Percentiles rank a stretch among this genome's conserved stretches.
phyloP scores from a whole-genome alignment of 306 rosid genomes.

The Cotoneaster glaucophyllus region DNA sequence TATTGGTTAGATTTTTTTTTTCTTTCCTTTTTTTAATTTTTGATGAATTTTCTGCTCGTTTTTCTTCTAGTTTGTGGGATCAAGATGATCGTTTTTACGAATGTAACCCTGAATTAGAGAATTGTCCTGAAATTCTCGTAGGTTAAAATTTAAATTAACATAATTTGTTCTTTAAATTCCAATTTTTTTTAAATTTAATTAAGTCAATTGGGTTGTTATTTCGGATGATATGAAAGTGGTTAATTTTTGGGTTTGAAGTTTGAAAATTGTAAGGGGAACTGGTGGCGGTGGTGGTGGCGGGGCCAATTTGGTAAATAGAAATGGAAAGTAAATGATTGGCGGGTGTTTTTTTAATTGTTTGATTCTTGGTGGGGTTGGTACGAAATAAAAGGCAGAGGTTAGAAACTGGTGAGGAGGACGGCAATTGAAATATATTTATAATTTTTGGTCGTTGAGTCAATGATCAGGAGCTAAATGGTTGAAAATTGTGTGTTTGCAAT shows the following conservation, averaged over 20 bases:
- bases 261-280: background rate
- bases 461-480: background rate
- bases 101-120: constrained; percentile 17
- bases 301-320: constrained; percentile 5
- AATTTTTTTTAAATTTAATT: background rate
- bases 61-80: constrained; percentile 1
- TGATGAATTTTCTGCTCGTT: background rate
- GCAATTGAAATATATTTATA: background rate
- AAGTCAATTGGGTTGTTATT: background rate
- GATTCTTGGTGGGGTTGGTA: constrained; percentile 29
- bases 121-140: constrained; percentile 8
- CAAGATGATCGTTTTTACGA: constrained; percentile 2
- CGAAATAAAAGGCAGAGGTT: constrained; percentile 7
- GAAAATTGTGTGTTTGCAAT: background rate
- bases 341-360: constrained; percentile 12
- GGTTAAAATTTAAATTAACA: background rate
- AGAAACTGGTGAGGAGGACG: constrained; percentile 14
- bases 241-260: background rate
- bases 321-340: constrained; percentile 35
- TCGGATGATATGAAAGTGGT: background rate
- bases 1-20: constrained; percentile 8
- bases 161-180: background rate
- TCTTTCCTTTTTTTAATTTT: background rate
- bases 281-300: background rate
- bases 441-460: no score